phyloP scores from a whole-genome alignment of 192 early-diverging fungal species.

The Entomortierella lignicola region DNA sequence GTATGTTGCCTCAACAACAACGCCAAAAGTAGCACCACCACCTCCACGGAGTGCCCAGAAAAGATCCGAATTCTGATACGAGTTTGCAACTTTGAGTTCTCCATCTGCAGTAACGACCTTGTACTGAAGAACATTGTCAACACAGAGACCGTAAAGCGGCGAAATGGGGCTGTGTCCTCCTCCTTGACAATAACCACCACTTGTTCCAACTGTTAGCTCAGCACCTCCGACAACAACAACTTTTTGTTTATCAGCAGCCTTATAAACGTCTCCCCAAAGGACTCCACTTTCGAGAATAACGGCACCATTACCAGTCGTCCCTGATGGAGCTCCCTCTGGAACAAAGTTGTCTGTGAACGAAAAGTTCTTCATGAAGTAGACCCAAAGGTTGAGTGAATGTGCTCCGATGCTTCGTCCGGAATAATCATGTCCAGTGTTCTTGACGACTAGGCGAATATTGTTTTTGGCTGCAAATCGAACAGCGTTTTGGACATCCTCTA shows the following conservation, averaged over 20 bases:
- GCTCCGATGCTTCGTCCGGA: constrained; percentile 59
- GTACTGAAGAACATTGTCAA: constrained; percentile 64
- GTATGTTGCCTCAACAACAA: constrained; percentile 40
- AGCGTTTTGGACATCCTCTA: constrained; percentile 37
- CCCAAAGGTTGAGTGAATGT: constrained; percentile 60
- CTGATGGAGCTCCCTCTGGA: constrained; percentile 20
- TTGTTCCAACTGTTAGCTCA: constrained; percentile 53
- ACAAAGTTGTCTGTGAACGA: constrained; percentile 37
- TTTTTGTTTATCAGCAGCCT: constrained; percentile 46
- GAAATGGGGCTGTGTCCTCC: constrained; percentile 65
- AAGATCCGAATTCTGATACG: constrained; percentile 57
- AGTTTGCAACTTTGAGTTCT: constrained; percentile 47
- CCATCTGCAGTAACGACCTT: constrained; percentile 65
- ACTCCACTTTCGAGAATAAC: constrained; percentile 59
- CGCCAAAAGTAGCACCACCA: constrained; percentile 55
- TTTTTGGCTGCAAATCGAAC: constrained; percentile 53
- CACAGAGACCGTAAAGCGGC: constrained; percentile 59
- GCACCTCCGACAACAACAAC: constrained; percentile 48
- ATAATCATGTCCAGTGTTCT: constrained; percentile 68
- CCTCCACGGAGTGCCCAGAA: constrained; percentile 74
- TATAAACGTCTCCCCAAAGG: constrained; percentile 51
- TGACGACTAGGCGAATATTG: constrained; percentile 62
- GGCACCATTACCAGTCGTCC: background rate
- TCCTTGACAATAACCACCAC: constrained; percentile 50
- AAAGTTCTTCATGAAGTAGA: constrained; percentile 54